Evolutionary conservation across 805 yeast genomes (phyloP).

Genomic region (Starmerella stellata): DNA sequence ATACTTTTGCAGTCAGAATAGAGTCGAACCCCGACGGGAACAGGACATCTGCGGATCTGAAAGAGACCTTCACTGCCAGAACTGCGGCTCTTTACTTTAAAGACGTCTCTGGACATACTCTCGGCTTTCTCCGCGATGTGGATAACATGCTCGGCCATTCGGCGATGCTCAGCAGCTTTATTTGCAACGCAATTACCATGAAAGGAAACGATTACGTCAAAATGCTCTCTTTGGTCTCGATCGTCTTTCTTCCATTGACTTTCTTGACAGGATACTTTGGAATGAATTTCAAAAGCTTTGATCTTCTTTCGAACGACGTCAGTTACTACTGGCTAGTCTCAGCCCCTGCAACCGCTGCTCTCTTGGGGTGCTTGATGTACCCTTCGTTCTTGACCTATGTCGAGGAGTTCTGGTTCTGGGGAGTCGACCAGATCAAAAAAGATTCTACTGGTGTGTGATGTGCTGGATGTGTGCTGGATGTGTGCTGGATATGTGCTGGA

Average conservation of each 20-base stretch:
- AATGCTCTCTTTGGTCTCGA: slow-evolving; percentile 37
- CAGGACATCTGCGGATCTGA: neutral
- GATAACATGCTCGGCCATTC: slow-evolving; percentile 37
- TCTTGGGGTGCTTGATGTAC: slow-evolving; percentile 20
- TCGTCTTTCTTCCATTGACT: slow-evolving; percentile 39
- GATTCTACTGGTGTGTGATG: neutral
- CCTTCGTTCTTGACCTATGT: slow-evolving; percentile 5
- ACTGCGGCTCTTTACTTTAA: slow-evolving; percentile 31
- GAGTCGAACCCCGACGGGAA: neutral
- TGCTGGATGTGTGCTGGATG: neutral
- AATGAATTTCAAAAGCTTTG: slow-evolving; percentile 33
- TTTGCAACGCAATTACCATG: slow-evolving; percentile 40
- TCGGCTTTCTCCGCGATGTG: slow-evolving; percentile 35
- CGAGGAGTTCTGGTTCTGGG: slow-evolving; percentile 14
- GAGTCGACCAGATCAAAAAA: slow-evolving; percentile 10
- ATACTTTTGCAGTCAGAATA: slow-evolving; percentile 24
- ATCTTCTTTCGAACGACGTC: slow-evolving; percentile 26
- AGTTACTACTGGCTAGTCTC: slow-evolving; percentile 34
- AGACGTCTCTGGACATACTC: slow-evolving; percentile 40
- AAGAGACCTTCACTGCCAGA: neutral
- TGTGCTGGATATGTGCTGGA: neutral
- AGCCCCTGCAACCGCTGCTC: slow-evolving; percentile 22
- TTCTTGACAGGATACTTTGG: slow-evolving; percentile 48
- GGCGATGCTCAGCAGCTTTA: slow-evolving; percentile 33
- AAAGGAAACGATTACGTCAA: slow-evolving; percentile 39